Evolutionary conservation across 2,329 filamentous ascomycete genomes (phyloP), one percentile per base, ranked within the genome.

Genomic region (Cladosporium phlei): DNA sequence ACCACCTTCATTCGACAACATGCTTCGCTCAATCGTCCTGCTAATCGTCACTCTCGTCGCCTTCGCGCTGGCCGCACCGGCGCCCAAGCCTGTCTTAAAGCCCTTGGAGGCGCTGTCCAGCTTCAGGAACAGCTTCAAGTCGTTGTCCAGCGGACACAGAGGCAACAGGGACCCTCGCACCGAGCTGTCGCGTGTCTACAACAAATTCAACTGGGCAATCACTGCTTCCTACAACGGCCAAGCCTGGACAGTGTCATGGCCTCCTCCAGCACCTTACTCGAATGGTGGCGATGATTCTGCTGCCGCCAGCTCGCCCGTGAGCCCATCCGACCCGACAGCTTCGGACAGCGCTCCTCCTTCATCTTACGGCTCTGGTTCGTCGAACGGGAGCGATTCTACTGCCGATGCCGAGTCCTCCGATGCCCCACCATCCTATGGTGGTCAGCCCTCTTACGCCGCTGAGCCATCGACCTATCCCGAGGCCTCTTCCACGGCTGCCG

Each of bases 161-260:
- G 37, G 56, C 76, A 53, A 78, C 77, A 69, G 70, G 47, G 74
- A 84, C 68, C 82, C 83, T n/a, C 70, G 75, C 5, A 62, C 68
- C 48, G 81, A 83, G 40, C 72, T 90, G 55, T 66, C 76, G 40
- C 85, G 79, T 66, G 79, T 83, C 12, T 83, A 85, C 63, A 68
- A 73, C 56, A 90, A 90, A 64, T 88, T 77, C 64, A 75, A 77
- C 52, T 59, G 59, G 57, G 45, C 53, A 25, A 46, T 58, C 47
- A 50, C 55, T 39, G 37, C 40, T 17, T 16, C 44, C 8, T 30
- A 19, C 25, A 20, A 14, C n/a, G 22, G n/a, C 24, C 12, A 20
- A 9, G 12, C 30, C 12, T 12, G 22, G 7, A 35, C 25, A 16
- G 5, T 51, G 45, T 45, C 52, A 21, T 45, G 47, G 16, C 46